These are phyloP conservation scores for Phoenix roebelenii DNA, from an alignment of 176 grass and related monocot genomes.

Conservation along the genomic window DNA sequence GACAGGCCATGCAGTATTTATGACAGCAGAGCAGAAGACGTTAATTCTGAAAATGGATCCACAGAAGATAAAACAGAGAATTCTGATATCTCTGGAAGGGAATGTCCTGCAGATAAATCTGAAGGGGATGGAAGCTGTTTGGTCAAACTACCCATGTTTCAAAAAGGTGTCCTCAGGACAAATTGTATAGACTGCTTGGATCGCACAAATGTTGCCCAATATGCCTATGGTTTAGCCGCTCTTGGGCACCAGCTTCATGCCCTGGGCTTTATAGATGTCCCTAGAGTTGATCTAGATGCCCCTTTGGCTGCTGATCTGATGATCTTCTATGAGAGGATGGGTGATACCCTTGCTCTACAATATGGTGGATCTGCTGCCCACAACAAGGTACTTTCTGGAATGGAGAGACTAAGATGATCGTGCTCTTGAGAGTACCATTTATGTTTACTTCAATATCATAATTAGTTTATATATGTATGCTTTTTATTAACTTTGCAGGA, in stretches of 20 bases:
- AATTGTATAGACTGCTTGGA: slow-evolving; percentile 99
- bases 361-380: slow-evolving; percentile 94
- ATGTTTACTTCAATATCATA: background rate
- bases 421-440: background rate
- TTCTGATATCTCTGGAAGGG: slow-evolving; percentile 1
- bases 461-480: background rate
- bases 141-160: slow-evolving; percentile 39
- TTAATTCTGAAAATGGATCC: slow-evolving; percentile 8
- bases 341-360: slow-evolving; percentile 76
- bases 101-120: slow-evolving; percentile 14
- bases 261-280: slow-evolving; percentile 40
- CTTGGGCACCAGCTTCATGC: slow-evolving; percentile 74
- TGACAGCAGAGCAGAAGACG: slow-evolving; percentile 8
- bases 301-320: slow-evolving; percentile 68
- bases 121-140: background rate
- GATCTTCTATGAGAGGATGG: slow-evolving; percentile 93
- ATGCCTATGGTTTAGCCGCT: slow-evolving; percentile 76
- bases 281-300: slow-evolving; percentile 62
- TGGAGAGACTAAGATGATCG: slow-evolving; percentile 3
- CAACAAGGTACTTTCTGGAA: slow-evolving; percentile 70
- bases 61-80: slow-evolving; percentile 10
- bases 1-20: slow-evolving; percentile 8
- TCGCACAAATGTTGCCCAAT: slow-evolving; percentile 97
- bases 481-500: background rate
- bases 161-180: slow-evolving; percentile 92